Evolutionary conservation across 2,329 filamentous ascomycete genomes (phyloP), one percentile per base, ranked within the genome.

Genomic region (Fusarium paranaense): DNA sequence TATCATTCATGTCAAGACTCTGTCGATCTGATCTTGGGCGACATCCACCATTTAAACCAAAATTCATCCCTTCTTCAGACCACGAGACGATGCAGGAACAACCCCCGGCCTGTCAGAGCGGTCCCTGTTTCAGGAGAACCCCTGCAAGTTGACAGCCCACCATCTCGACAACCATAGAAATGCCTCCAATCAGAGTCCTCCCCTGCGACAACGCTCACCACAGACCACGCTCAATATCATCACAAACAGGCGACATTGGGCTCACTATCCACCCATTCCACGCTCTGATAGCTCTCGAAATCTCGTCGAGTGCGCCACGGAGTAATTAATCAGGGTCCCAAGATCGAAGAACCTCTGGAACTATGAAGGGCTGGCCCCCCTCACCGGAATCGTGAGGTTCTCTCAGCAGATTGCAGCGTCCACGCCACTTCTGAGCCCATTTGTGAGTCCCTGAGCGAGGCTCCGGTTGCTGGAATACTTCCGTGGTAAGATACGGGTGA

Each of bases 341-440:
- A 22, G 50, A 14, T 30, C 35, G 20, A 32, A 32, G 16, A 33
- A 32, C 5, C 33, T 25, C 35, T 57, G 47, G 50, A 57, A 67
- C 25, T 40, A 58, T 52, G 32, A 40, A 63, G 22, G 38, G 50
- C 18, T 35, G 22, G 20, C 13, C 32, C 27, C 18, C 40, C 40
- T n/a, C 40, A 27, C 47, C 22, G 16, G 18, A 52, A 59, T 22
- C 40, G 47, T 27, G 52, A 66, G 38, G 58, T 60, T 66, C 45
- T 14, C 30, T 63, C 62, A 62, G 37, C 50, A 37, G 63, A 40
- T 42, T 54, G 40, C 60, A 37, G 18, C 20, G 37, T 50, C 64
- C 67, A 65, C 62, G 62, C 70, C 69, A 72, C 67, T 72, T 66
- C 64, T 66, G 56, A 67, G 71, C 45, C 50, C 70, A 70, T 62